These are phyloP conservation scores for Aspergillus aculeatus DNA, from an alignment of 2,329 filamentous ascomycete genomes.

Conservation along the genomic window DNA sequence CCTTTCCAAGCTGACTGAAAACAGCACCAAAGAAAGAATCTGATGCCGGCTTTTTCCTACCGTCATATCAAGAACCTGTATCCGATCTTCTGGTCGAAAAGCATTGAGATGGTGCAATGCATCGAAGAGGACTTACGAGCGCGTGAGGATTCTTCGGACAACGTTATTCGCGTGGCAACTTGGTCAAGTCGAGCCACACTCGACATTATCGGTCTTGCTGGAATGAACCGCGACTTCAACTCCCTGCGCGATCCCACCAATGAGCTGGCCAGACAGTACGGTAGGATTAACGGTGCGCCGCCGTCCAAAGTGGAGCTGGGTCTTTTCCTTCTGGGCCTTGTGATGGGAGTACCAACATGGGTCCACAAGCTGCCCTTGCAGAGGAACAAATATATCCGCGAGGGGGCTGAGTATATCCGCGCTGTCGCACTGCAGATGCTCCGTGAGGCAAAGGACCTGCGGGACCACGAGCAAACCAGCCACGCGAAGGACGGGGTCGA, in stretches of 20 bases:
- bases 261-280: constrained; percentile 50
- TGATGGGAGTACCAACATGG: constrained; percentile 65
- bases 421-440: constrained; percentile 68
- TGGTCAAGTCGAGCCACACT: constrained; percentile 70
- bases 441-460: constrained; percentile 60
- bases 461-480: constrained; percentile 39
- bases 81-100: constrained; percentile 78
- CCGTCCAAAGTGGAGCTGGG: constrained; percentile 34
- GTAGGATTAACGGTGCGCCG: constrained; percentile 25
- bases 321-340: constrained; percentile 54
- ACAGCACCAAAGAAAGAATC: constrained; percentile 66
- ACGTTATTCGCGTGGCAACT: constrained; percentile 56
- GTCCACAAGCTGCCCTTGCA: constrained; percentile 65
- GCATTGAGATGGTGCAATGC: constrained; percentile 62
- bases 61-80: constrained; percentile 83
- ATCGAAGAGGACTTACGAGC: constrained; percentile 52
- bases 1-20: constrained; percentile 1
- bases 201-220: constrained; percentile 73
- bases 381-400: constrained; percentile 64
- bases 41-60: constrained; percentile 82
- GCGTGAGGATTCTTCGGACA: constrained; percentile 35
- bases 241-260: constrained; percentile 62
- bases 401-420: constrained; percentile 61
- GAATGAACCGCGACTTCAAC: constrained; percentile 69
- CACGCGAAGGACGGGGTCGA: constrained; percentile 54